Conservation (phyloP, 1,284 basidiomycete genomes). For the Sphagnurus paluster region DNA sequence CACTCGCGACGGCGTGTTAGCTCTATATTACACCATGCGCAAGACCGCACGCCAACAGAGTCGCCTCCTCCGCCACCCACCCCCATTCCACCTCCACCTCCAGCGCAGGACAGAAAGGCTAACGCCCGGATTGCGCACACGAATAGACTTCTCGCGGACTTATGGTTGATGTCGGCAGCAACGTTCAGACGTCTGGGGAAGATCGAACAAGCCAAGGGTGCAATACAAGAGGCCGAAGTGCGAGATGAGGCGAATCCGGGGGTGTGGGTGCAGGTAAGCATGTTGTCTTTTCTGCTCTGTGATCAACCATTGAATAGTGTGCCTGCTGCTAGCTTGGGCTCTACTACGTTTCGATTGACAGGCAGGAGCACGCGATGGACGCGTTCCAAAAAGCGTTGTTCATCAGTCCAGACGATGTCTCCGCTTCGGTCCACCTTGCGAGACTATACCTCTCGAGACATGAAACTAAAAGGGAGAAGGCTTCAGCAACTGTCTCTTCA, state of each 20-base stretch:
- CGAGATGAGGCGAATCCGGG: slow-evolving; percentile 84
- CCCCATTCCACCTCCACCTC: slow-evolving; percentile 41
- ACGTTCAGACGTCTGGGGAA: slow-evolving; percentile 90
- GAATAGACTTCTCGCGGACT: slow-evolving; percentile 74
- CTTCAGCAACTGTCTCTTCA: slow-evolving; percentile 7
- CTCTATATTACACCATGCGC: slow-evolving; percentile 44
- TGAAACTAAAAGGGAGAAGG: slow-evolving; percentile 1
- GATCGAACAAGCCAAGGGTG: slow-evolving; percentile 85
- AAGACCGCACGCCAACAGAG: slow-evolving; percentile 35
- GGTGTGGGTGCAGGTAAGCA: slow-evolving; percentile 91
- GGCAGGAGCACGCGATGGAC: slow-evolving; percentile 64
- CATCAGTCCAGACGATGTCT: slow-evolving; percentile 72
- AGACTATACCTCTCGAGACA: slow-evolving; percentile 59
- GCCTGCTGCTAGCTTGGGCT: slow-evolving; percentile 81
- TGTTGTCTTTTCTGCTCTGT: slow-evolving; percentile 11
- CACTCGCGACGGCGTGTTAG: slow-evolving; percentile 70
- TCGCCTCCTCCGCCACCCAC: slow-evolving; percentile 41
- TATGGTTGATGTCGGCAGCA: slow-evolving; percentile 95
- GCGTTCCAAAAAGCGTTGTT: slow-evolving; percentile 85
- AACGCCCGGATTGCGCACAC: slow-evolving; percentile 58
- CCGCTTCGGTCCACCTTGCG: slow-evolving; percentile 76
- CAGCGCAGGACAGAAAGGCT: slow-evolving; percentile 37
- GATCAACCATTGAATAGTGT: not conserved
- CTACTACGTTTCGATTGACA: slow-evolving; percentile 63
- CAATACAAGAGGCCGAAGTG: slow-evolving; percentile 95